Evolutionary conservation across 2,329 filamentous ascomycete species (phyloP).

Genomic region (Aspergillus eucalypticola): DNA sequence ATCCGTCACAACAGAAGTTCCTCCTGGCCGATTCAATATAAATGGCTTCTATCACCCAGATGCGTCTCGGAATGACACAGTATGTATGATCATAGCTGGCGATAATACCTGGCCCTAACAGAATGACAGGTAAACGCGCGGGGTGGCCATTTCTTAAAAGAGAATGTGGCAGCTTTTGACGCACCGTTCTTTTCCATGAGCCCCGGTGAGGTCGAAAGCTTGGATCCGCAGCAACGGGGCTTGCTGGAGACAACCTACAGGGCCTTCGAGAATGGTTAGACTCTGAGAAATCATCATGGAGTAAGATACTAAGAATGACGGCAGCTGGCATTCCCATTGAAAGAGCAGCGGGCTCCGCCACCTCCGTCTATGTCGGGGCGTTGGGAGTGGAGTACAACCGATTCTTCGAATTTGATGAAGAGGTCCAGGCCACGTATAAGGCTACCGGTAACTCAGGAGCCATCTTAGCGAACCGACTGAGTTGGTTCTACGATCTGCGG

Average conservation of each 20-base stretch:
- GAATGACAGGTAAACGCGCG: too few relatives aligned
- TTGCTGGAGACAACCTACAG: background rate
- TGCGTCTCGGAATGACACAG: too few relatives aligned
- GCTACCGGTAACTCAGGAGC: background rate
- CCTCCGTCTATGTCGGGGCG: background rate
- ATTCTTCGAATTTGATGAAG: background rate
- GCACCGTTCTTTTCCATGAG: background rate
- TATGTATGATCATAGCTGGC: too few relatives aligned
- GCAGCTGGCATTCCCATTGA: background rate
- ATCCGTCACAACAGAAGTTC: too few relatives aligned
- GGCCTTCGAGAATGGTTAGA: too few relatives aligned
- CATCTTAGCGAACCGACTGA: background rate
- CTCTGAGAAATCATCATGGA: too few relatives aligned
- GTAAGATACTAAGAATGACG: background rate
- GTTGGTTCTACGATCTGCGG: slow-evolving; percentile 18
- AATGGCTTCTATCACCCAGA: too few relatives aligned
- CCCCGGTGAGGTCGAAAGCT: background rate
- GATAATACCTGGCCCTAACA: too few relatives aligned
- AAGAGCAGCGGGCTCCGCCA: background rate
- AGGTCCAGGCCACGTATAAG: background rate
- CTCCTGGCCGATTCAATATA: too few relatives aligned
- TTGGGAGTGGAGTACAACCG: background rate
- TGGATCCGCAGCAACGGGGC: background rate
- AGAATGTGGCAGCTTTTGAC: background rate
- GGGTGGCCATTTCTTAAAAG: background rate